A percentile compares a stretch with the other conserved stretches of the same genome.
These are phyloP conservation scores for Lolium perenne DNA, from an alignment of 176 grass and related monocot genomes.

Conservation along the genomic window DNA sequence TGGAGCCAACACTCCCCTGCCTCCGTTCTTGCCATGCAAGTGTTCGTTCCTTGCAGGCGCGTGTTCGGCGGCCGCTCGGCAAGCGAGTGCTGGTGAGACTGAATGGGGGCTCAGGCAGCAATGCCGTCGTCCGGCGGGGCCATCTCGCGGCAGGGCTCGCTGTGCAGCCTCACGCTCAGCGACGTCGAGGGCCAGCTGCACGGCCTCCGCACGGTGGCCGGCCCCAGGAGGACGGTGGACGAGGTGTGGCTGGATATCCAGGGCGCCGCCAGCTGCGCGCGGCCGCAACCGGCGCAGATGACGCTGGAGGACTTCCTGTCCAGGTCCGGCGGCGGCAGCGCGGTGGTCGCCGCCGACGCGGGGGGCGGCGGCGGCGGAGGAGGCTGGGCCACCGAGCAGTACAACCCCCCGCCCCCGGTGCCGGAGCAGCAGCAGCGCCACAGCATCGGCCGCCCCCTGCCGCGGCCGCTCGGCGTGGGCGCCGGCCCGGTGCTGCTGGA, in stretches of 20 bases:
- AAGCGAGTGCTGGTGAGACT: neutral
- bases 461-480: conserved; percentile 48
- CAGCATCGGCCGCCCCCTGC: conserved; percentile 52
- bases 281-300: conserved; percentile 54
- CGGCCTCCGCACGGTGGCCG: conserved; percentile 53
- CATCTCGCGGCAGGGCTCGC: conserved; percentile 61
- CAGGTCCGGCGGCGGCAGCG: conserved; percentile 47
- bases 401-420: conserved; percentile 6
- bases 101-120: conserved; percentile 71
- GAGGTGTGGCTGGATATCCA: conserved; percentile 93
- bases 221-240: conserved; percentile 65
- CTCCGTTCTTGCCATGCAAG: conserved; percentile 4
- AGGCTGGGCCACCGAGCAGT: conserved; percentile 33
- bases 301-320: conserved; percentile 86
- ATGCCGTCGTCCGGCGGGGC: conserved; percentile 65
- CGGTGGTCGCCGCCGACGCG: neutral
- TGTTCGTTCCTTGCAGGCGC: neutral
- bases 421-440: neutral
- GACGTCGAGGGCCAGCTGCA: conserved; percentile 72
- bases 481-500: conserved; percentile 72
- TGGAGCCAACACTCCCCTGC: neutral
- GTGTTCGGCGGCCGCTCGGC: conserved; percentile 9
- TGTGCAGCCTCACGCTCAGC: conserved; percentile 72
- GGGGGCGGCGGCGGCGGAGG: neutral
- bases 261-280: conserved; percentile 25